These are phyloP conservation scores for Talaromyces sp. DNA, from an alignment of 2,329 filamentous ascomycete species.

Conservation along the genomic window DNA sequence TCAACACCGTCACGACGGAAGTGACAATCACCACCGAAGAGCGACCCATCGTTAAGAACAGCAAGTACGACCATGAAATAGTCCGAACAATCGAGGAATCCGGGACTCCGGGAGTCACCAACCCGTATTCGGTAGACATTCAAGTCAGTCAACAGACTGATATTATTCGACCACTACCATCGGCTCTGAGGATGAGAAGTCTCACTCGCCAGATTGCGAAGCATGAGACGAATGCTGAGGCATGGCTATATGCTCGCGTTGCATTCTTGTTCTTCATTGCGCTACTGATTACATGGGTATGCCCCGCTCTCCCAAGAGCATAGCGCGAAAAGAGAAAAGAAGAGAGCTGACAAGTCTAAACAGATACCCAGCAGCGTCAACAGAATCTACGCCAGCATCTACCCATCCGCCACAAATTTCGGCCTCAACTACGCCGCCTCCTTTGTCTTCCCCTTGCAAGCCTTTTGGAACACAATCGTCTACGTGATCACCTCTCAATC, in stretches of 20 bases:
- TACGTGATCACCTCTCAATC: conserved; percentile 61
- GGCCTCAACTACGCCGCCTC: conserved; percentile 64
- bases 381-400: conserved; percentile 63
- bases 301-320: conserved; percentile 1
- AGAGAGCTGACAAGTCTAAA: too few relatives aligned
- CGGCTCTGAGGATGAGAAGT: conserved; percentile 15
- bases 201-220: conserved; percentile 18
- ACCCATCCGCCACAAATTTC: conserved; percentile 50
- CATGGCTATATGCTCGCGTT: conserved; percentile 29
- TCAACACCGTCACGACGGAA: conserved; percentile 18
- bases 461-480: conserved; percentile 74
- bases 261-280: conserved; percentile 32
- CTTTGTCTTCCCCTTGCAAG: conserved; percentile 70
- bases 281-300: conserved; percentile 34
- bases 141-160: conserved; percentile 42
- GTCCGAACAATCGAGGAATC: background rate
- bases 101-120: background rate
- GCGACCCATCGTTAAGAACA: conserved; percentile 17
- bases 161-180: conserved; percentile 40
- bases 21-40: conserved; percentile 19
- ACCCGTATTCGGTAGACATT: conserved; percentile 17
- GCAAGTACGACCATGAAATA: background rate
- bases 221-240: conserved; percentile 30
- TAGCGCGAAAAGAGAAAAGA: too few relatives aligned
- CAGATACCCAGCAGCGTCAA: conserved; percentile 66